Evolutionary conservation across 2,329 filamentous ascomycete species (phyloP), one percentile per base, ranked within the genome.

Genomic region (Paraconiothyrium sp.): DNA sequence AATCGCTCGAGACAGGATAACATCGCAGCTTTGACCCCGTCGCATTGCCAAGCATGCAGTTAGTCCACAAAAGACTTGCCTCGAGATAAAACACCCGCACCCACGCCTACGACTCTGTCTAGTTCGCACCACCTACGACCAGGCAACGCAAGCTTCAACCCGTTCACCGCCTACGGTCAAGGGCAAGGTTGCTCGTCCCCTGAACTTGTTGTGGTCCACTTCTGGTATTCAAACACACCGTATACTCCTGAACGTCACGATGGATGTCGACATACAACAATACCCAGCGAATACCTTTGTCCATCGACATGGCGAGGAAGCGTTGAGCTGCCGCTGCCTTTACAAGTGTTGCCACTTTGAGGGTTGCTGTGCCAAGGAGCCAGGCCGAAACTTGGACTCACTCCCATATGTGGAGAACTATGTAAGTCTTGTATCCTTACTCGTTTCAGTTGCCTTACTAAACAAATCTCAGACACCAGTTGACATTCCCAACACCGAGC

Each of bases 301-400:
- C 16, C 37, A 41, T 16, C 37, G 37, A 14, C 16, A 16, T 41
- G 14, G 13, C 37, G 37, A 41, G 5, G 37, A 41, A 14, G 14
- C 37, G 1, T 30, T 50, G 10, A 39, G 24, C 30, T 54, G 50
- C 20, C 22, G 6, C 10, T 59, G 49, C 49, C 6, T 16, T 2
- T 9, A 37, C 57, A 59, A 48, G 35, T 59, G 57, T 41, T 59
- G 57, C 20, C 20, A 30, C 39, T 48, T 58, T 37, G 56, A 50
- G 27, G 56, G 56, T n/a, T 58, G 56, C 27, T 51, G 56, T 24
- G n/a, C 2, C 35, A 35, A 13, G 27, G 22, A 44, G 11, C 34
- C 47, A 4, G 20, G 35, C 14, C 30, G 44, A 44, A 39, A 16
- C 35, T 24, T 30, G 11, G 56, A 51, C 14, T 14, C 39, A 8